Conservation (phyloP, 2,329 filamentous ascomycete genomes). For the Bimuria novae-zelandiae region DNA sequence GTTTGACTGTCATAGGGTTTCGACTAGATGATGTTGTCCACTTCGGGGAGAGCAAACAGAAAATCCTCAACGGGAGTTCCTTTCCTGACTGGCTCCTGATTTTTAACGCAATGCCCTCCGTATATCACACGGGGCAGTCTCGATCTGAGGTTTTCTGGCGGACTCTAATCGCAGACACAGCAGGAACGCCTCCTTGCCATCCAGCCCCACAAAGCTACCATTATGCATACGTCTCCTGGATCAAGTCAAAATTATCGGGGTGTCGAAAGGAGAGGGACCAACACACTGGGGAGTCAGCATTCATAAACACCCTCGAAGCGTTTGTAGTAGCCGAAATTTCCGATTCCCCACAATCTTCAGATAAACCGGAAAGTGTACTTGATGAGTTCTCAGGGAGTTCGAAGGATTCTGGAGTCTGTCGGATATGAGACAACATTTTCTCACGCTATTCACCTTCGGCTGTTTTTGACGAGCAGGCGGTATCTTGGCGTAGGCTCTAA, state of each 20-base stretch:
- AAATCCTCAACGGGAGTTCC: not conserved
- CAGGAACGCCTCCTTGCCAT: not conserved
- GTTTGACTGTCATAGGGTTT: not conserved
- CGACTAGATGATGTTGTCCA: not conserved
- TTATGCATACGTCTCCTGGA: not conserved
- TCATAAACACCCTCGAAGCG: no score
- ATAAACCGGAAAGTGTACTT: no score
- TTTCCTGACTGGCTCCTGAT: not conserved
- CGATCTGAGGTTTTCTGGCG: slow-evolving; percentile 4
- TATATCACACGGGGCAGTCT: not conserved
- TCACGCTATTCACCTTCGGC: not conserved
- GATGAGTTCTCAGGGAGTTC: no score
- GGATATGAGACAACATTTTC: not conserved
- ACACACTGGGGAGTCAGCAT: no score
- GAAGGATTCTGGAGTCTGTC: not conserved
- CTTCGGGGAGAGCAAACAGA: not conserved
- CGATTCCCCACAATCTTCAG: no score
- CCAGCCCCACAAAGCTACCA: not conserved
- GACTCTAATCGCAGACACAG: slow-evolving; percentile 4
- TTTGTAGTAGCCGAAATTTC: not conserved
- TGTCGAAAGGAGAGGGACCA: no score
- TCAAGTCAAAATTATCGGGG: no score
- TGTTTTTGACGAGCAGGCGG: not conserved
- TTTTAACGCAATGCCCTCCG: not conserved
- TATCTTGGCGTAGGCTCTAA: slow-evolving; percentile 3